Evolutionary conservation across 768 basidiomycete genomes (phyloP), one percentile per base, ranked within the genome.

Genomic region (Pisolithus albus): DNA sequence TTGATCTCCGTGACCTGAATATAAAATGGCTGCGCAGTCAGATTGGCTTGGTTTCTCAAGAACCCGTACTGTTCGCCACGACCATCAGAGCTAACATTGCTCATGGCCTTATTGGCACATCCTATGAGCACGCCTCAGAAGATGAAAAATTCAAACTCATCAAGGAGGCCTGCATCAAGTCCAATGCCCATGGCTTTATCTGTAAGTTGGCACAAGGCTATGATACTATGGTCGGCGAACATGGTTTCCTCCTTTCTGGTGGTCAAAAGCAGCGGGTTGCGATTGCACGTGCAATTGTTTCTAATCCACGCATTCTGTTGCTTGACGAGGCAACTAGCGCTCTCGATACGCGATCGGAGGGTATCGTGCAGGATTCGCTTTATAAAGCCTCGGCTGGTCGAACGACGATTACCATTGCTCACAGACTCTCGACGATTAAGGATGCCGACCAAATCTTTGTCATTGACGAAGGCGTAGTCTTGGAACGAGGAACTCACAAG

Each of bases 201-300:
- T 73, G 72, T 52, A 88, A 88, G 60, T 70, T 94, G 3, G 89
- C 92, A 0, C 66, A 81, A 16, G 88, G 88, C 1, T 94, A 93
- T 60, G 85, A 92, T 36, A 94, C 91, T 10, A 74, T 89, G 74
- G 90, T 92, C 30, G 91, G 90, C 36, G 91, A 94, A 67, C 82
- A 88, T 51, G 91, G 91, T 2, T 89, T 92, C 75, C 70, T 92
- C 28, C 71, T 92, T 2, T 86, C 83, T 34, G 90, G 91, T 51
- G 89, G 89, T 19, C 90, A 92, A 71, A 92, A 92, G 66, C 75
- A 94, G 63, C 88, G 92, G 61, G 75, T 92, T 36, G 92, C 91
- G 2, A 94, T 93, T 60, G 92, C 92, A 32, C 84, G 89, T 45
- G 88, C 89, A 6, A 90, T 92, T 59, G 89, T 92, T 44, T 91